A percentile compares a stretch with the other conserved stretches of the same genome.
These are phyloP conservation scores for Brassica nigra DNA, from an alignment of 345 rosid genomes.

Conservation along the genomic window DNA sequence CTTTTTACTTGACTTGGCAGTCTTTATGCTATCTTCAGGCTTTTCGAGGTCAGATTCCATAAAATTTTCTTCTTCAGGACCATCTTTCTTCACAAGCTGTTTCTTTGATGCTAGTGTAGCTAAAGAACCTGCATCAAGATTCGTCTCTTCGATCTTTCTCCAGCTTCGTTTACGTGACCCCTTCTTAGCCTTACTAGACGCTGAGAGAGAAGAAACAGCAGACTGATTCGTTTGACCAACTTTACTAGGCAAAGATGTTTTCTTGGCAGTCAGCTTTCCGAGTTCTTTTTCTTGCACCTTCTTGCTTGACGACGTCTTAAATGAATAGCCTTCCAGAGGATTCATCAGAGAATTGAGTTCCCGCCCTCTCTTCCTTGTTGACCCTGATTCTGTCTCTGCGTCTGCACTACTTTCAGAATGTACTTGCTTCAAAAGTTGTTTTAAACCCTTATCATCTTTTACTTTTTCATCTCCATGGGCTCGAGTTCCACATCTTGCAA, in stretches of 20 bases:
- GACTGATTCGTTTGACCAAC: slow-evolving; percentile 40
- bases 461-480: slow-evolving; percentile 24
- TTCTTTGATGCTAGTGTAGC: slow-evolving; percentile 21
- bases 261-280: slow-evolving; percentile 40
- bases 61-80: slow-evolving; percentile 40
- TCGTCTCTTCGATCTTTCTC: slow-evolving; percentile 37
- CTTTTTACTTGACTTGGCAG: slow-evolving; percentile 38
- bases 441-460: neutral
- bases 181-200: slow-evolving; percentile 20
- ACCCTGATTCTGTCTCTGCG: slow-evolving; percentile 37
- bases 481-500: slow-evolving; percentile 12
- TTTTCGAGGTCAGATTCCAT: slow-evolving; percentile 32
- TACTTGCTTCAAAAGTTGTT: slow-evolving; percentile 36
- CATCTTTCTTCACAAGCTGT: slow-evolving; percentile 30
- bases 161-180: slow-evolving; percentile 42
- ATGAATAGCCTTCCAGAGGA: slow-evolving; percentile 61
- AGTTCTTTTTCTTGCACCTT: slow-evolving; percentile 39
- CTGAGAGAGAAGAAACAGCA: slow-evolving; percentile 30
- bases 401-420: slow-evolving; percentile 37
- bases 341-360: slow-evolving; percentile 68
- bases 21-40: slow-evolving; percentile 33
- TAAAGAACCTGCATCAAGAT: slow-evolving; percentile 39
- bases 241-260: slow-evolving; percentile 36
- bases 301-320: slow-evolving; percentile 35
- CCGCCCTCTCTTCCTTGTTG: slow-evolving; percentile 57